phyloP scores from a whole-genome alignment of 345 rosid species.

The Salix arbutifolia region DNA sequence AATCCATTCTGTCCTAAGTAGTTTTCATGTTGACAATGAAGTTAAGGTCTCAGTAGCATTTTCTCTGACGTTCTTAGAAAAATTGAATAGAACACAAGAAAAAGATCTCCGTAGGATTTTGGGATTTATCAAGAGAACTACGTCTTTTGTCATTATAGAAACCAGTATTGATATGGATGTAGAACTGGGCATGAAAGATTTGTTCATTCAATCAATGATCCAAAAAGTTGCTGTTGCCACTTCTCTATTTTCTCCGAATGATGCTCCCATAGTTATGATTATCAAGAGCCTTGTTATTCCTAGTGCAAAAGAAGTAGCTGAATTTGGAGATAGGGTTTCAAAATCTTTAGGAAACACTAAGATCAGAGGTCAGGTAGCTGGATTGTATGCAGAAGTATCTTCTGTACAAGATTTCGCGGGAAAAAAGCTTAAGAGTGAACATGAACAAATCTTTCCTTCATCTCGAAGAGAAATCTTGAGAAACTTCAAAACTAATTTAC shows the following conservation, averaged over 20 bases:
- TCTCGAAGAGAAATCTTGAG: conserved; percentile 32
- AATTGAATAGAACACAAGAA: conserved; percentile 15
- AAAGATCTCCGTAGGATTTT: conserved; percentile 24
- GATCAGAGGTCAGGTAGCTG: conserved; percentile 18
- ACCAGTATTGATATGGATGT: conserved; percentile 11
- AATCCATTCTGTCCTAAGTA: conserved; percentile 21
- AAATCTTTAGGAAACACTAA: conserved; percentile 23
- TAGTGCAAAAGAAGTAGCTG: conserved; percentile 21
- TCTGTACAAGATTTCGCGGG: conserved; percentile 14
- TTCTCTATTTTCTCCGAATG: conserved; percentile 22
- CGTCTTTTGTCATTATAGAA: conserved; percentile 32
- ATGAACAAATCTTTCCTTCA: conserved; percentile 22
- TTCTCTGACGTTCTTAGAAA: conserved; percentile 36
- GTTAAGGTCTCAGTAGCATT: conserved; percentile 37
- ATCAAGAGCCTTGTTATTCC: conserved; percentile 19
- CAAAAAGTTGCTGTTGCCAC: conserved; percentile 16
- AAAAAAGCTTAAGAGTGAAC: conserved; percentile 6
- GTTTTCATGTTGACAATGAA: conserved; percentile 6
- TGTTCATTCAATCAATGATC: conserved; percentile 21
- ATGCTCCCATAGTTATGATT: conserved; percentile 23
- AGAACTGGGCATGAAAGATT: conserved; percentile 23
- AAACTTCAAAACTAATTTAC: conserved; percentile 22
- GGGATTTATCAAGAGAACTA: conserved; percentile 23
- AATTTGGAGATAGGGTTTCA: conserved; percentile 14
- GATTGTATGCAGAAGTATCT: conserved; percentile 26